Evolutionary conservation across 257 asterid species (phyloP), one percentile per base, ranked within the genome.

Genomic region (Lycium barbarum): DNA sequence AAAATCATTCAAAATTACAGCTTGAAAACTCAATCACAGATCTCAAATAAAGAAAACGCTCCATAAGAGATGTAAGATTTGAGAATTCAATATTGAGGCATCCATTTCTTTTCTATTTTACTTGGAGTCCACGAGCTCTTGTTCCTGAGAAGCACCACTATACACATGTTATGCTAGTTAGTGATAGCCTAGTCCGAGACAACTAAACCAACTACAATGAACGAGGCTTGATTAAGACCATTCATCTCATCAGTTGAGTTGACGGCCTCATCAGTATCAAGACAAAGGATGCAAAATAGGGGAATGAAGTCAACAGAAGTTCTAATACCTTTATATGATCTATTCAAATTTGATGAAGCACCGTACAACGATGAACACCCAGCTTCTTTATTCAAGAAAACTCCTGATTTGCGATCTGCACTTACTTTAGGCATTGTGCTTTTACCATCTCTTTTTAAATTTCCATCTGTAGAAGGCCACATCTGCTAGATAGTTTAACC

Each of bases 341-440:
- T 90, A 78, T 72, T 87, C 84, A 85, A 91, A 85, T 85, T 92
- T 86, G 87, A 71, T 82, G 86, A 62, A 82, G 82, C 85, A 87
- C 87, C 87, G 61, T 71, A 89, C 79, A 88, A 82, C 57, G 87
- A 87, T 84, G 89, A 87, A 83, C 84, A 79, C 53, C 88, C 81
- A 84, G 90, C 79, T 54, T 83, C 88, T 82, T 88, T 91, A 85
- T 90, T 88, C 59, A 89, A 79, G 85, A 85, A 79, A 89, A 88
- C 85, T 85, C 91, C 85, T 86, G 93, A 92, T 85, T 91, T 91
- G 83, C 84, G 88, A 87, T 93, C 92, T 80, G 87, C 87, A 83
- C 86, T 88, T 86, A 89, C 93, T 88, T 89, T 89, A 67, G 91
- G 87, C 92, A 91, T 90, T 83, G 89, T 83, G 78, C 87, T 83